phyloP scores from a whole-genome alignment of 1,284 basidiomycete genomes.

The Ganoderma leucocontextum region DNA sequence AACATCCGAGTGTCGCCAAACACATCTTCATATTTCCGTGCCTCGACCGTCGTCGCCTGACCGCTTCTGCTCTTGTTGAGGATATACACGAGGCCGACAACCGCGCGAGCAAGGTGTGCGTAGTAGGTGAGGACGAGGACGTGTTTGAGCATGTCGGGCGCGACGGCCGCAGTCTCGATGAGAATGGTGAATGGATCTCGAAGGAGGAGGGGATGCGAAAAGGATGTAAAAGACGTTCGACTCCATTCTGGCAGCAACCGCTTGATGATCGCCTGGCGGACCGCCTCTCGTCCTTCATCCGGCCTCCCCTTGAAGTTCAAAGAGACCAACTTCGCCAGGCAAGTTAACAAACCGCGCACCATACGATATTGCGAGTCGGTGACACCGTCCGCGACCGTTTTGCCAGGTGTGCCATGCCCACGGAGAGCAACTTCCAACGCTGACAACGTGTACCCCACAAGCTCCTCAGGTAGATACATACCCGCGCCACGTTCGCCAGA shows the following conservation, averaged over 20 bases:
- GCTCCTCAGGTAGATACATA: slow-evolving; percentile 89
- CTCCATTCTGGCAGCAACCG: slow-evolving; percentile 91
- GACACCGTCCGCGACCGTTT: slow-evolving; percentile 74
- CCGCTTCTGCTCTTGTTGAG: slow-evolving; percentile 73
- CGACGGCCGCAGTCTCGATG: slow-evolving; percentile 87
- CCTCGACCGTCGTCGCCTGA: slow-evolving; percentile 51
- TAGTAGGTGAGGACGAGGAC: slow-evolving; percentile 89
- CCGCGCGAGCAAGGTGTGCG: slow-evolving; percentile 84
- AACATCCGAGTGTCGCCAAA: slow-evolving; percentile 87
- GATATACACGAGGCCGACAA: slow-evolving; percentile 83
- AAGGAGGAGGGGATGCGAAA: slow-evolving; percentile 82
- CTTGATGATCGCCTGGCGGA: slow-evolving; percentile 88
- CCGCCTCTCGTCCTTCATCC: slow-evolving; percentile 75
- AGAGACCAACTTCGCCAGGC: slow-evolving; percentile 72
- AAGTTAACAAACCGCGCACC: slow-evolving; percentile 78
- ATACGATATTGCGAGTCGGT: slow-evolving; percentile 82
- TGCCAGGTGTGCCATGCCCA: slow-evolving; percentile 61
- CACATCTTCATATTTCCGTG: slow-evolving; percentile 64
- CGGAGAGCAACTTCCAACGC: slow-evolving; percentile 85
- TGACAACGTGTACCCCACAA: slow-evolving; percentile 89
- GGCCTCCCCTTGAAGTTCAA: slow-evolving; percentile 72
- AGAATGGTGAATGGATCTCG: slow-evolving; percentile 90
- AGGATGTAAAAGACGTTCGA: slow-evolving; percentile 75
- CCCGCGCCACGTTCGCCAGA: slow-evolving; percentile 75
- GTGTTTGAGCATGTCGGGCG: slow-evolving; percentile 87